Percentiles rank a stretch among this genome's conserved stretches.
Conservation (phyloP, 2,329 filamentous ascomycete genomes). For the Talaromyces sp. region DNA sequence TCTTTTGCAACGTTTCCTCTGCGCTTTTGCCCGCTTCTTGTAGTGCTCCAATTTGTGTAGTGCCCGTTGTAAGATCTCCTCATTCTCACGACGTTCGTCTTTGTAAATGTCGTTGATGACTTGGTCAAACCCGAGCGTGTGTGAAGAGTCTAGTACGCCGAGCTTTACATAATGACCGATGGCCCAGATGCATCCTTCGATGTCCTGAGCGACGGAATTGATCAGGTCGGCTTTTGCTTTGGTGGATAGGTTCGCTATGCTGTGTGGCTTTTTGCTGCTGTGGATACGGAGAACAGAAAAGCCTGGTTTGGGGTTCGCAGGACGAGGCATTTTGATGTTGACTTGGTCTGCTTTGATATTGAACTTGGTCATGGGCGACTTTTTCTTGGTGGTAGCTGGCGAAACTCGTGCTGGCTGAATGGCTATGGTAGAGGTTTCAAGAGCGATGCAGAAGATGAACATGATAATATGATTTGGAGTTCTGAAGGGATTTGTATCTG, state of each 20-base stretch:
- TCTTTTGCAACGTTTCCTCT: not conserved
- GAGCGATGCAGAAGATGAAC: not conserved
- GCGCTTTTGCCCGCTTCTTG: slow-evolving; percentile 1
- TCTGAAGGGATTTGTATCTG: not conserved
- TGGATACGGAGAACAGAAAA: slow-evolving; percentile 17
- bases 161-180: slow-evolving; percentile 11
- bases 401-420: not conserved
- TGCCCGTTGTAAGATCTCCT: not conserved
- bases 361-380: not conserved
- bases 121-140: slow-evolving; percentile 16
- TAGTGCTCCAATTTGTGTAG: not conserved
- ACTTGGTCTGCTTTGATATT: not conserved
- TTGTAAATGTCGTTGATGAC: slow-evolving; percentile 11
- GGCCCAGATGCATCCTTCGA: slow-evolving; percentile 16
- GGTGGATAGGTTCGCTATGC: slow-evolving; percentile 9
- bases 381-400: not conserved
- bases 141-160: slow-evolving; percentile 10
- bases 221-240: slow-evolving; percentile 12
- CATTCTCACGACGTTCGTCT: not conserved
- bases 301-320: slow-evolving; percentile 14
- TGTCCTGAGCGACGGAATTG: slow-evolving; percentile 16
- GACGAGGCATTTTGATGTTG: slow-evolving; percentile 15
- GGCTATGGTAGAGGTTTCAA: not conserved
- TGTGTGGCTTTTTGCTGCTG: slow-evolving; percentile 14
- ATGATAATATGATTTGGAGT: not conserved